Base-by-base conservation (phyloP, 176 grass and related monocot species). In the Raddia distichophylla region DNA sequence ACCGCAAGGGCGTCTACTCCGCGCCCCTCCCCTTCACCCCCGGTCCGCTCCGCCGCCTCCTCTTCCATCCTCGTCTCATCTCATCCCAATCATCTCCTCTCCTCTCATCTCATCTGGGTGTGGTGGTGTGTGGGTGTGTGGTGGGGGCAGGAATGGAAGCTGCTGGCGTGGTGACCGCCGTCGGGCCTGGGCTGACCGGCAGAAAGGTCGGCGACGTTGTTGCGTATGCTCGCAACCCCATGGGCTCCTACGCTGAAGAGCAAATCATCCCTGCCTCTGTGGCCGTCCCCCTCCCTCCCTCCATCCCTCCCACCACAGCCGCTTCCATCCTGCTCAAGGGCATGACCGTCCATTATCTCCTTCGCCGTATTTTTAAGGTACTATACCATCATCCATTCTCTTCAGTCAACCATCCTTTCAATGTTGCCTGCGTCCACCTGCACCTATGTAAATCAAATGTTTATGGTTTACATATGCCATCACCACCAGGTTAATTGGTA, bases 161-260 rank as follows among this genome's bases (percentile, higher is more conserved):
- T 8, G 95, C 95, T 62, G 95, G 95, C 11, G 84, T 98, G 56
- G 95, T 95, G 82, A 93, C 90, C 5, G 92, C 86, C 2, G 88
- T 98, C 12, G 95, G 95, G 7, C 92, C 90, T 53, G 92, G 92
- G 7, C 64, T 98, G n/a, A 93, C 92, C 7, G 95, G 81, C 32
- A 87, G 88, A 80, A 78, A 93, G 84, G 88, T 98, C 4, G 95
- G 92, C 22, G 90, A 93, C 76, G 88, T 94, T 52, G 92, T 98
- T 45, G 92, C 86, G 0, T 98, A 98, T 59, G 95, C 95, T 8
- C 90, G 95, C 55, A 89, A 64, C 35, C 90, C 95, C 20, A 93
- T 91, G 88, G 92, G 95, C 5, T 94, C 95, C 49, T 98, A 98
- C 52, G 73, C 95, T 46, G 82, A 95, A 60, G 90, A 98, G 73